Evolutionary conservation across 768 basidiomycete genomes (phyloP).

Genomic region (Suillus hirtellus): DNA sequence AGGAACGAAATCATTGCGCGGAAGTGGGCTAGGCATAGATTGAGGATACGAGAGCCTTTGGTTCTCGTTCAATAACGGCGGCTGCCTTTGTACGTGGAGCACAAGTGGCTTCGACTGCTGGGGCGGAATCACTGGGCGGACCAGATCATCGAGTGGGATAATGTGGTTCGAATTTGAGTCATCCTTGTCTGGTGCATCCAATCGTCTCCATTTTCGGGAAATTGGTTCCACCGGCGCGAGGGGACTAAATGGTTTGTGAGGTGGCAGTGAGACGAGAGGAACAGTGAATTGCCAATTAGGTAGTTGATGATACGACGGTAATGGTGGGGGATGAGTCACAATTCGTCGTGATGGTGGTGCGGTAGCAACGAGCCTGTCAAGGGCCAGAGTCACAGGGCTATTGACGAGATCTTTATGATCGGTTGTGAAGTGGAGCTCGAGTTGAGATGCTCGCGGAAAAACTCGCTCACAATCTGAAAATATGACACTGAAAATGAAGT

Average conservation of each 20-base stretch:
- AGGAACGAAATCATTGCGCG: conserved; percentile 15
- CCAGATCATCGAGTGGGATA: conserved; percentile 27
- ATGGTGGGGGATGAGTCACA: conserved; percentile 15
- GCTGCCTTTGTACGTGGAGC: conserved; percentile 19
- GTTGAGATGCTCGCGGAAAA: conserved; percentile 28
- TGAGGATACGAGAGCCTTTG: conserved; percentile 27
- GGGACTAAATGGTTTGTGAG: not conserved
- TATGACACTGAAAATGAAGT: conserved; percentile 11
- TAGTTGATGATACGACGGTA: conserved; percentile 11
- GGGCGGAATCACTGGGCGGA: not conserved
- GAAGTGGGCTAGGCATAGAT: conserved; percentile 18
- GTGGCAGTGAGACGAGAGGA: not conserved
- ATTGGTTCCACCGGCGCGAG: conserved; percentile 13
- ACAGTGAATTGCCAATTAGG: not conserved
- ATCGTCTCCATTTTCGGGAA: conserved; percentile 34
- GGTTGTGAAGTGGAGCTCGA: conserved; percentile 26
- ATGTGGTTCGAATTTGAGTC: conserved; percentile 13
- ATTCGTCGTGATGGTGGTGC: conserved; percentile 16
- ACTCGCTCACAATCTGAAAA: conserved; percentile 24
- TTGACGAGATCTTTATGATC: conserved; percentile 23
- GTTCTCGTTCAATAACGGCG: not conserved
- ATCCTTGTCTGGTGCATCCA: conserved; percentile 27
- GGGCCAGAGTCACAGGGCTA: conserved; percentile 13
- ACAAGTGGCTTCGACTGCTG: not conserved
- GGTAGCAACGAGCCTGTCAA: conserved; percentile 23